Evolutionary conservation across 2,329 filamentous ascomycete species (phyloP), one percentile per base, ranked within the genome.

Genomic region (Talaromyces amestolkiae): DNA sequence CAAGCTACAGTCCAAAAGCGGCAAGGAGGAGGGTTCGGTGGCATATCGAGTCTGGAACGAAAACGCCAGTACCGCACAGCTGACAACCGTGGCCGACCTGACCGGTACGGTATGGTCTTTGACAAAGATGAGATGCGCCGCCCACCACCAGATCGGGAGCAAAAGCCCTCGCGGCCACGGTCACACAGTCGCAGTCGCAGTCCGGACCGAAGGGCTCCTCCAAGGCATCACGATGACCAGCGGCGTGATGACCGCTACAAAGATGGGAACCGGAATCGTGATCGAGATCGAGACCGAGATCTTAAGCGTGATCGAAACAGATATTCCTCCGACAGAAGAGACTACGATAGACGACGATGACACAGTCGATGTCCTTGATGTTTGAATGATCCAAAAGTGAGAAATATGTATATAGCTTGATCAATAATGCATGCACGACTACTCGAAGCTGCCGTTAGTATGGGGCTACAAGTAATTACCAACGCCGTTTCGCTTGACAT

Each of bases 31-130:
- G 95, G 95, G 7, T 99, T 96, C 82, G 95, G 95, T 69, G 95
- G 95, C 65, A 91, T 98, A 37, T 87, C 89, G 65, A 89, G 90
- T 68, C 82, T 99, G 66, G 93, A 98, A 80, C 95, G 93, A 83
- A 91, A 91, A 79, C 87, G 91, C 65, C 95, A 98, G 72, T 99
- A 98, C 75, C 86, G 92, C 67, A 86, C 87, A n/a, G 85, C 89
- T 41, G 85, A 86, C 24, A 81, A 84, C 17, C 76, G 72, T 27
- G 71, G 73, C 24, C 71, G 70, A 35, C 78, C 78, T 64, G 80
- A 84, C 61, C 81, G 84, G 27, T 96, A 96, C 74, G 85, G 86
- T 63, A 93, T 96, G 87, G 88, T 97, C 0, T 91, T 96, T 74
- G 90, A 92, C 67, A 88, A 90, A 63, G 86, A 90, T 61, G 89